phyloP scores from a whole-genome alignment of 192 early-diverging fungal genomes.

The Backusella tarrabulga region DNA sequence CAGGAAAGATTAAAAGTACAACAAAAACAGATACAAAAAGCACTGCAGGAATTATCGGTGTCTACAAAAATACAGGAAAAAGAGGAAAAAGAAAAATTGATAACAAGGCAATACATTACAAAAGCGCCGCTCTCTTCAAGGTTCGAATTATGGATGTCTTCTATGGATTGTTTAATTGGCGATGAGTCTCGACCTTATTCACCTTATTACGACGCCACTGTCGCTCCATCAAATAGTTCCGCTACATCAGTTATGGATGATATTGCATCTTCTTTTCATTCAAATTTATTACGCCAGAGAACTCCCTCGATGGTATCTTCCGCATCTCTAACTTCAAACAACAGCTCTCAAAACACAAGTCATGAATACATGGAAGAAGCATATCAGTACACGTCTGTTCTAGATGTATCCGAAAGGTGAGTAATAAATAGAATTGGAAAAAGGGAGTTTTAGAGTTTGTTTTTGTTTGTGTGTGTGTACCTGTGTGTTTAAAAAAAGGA shows the following conservation, averaged over 20 bases:
- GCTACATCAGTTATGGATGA: neutral
- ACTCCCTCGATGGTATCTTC: slow-evolving; percentile 5
- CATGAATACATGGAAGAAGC: neutral
- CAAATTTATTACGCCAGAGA: neutral
- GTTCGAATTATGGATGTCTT: neutral
- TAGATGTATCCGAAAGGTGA: neutral
- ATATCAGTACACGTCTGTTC: neutral
- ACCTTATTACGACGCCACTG: neutral
- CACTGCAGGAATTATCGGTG: neutral
- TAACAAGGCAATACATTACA: neutral
- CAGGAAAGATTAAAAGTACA: slow-evolving; percentile 9
- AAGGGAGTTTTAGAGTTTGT: neutral
- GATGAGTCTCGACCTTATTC: slow-evolving; percentile 10
- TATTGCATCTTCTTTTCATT: neutral
- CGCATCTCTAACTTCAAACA: neutral
- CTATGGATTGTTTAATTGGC: neutral
- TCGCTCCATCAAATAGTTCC: neutral
- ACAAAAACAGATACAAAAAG: slow-evolving; percentile 8
- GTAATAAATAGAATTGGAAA: neutral
- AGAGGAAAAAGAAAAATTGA: neutral
- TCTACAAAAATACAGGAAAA: slow-evolving; percentile 2
- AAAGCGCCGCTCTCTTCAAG: neutral
- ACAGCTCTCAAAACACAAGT: neutral
- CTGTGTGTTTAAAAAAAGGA: neutral
- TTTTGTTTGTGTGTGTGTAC: no score